Percentiles rank a stretch among this genome's conserved stretches.
Conservation (phyloP, 129 eudicot species). For the Flaveria robusta region DNA sequence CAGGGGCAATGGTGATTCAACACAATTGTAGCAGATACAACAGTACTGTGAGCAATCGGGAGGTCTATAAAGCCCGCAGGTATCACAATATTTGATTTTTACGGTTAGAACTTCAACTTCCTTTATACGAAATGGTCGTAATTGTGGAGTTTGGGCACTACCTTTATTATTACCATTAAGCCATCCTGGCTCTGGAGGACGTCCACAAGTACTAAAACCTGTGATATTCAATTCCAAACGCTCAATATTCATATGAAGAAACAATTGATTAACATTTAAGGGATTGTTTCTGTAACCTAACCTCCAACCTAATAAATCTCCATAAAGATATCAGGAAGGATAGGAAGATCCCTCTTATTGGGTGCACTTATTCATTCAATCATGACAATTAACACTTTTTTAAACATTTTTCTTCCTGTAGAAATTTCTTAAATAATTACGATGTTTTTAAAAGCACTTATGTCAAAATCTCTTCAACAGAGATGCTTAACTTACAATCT, state of each 20-base stretch:
- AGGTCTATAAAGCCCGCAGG: conserved; percentile 99
- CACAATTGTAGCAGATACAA: conserved; percentile 96
- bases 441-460: background rate
- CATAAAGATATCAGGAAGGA: background rate
- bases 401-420: background rate
- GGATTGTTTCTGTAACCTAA: no score
- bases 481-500: conserved; percentile 2
- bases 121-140: conserved; percentile 83
- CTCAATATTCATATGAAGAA: background rate
- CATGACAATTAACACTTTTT: background rate
- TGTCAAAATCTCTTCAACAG: background rate
- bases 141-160: conserved; percentile 89
- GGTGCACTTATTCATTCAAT: background rate
- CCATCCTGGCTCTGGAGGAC: conserved; percentile 89
- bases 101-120: conserved; percentile 92
- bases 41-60: conserved; percentile 93
- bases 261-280: background rate
- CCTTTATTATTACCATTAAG: conserved; percentile 73
- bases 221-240: conserved; percentile 29
- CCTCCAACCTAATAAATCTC: background rate
- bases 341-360: background rate
- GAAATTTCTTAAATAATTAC: background rate
- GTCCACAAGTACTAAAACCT: conserved; percentile 92
- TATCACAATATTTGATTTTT: conserved; percentile 94
- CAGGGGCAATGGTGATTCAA: conserved; percentile 99